Base-by-base conservation (phyloP, 306 rosid genomes). In the Luffa acutangula region DNA sequence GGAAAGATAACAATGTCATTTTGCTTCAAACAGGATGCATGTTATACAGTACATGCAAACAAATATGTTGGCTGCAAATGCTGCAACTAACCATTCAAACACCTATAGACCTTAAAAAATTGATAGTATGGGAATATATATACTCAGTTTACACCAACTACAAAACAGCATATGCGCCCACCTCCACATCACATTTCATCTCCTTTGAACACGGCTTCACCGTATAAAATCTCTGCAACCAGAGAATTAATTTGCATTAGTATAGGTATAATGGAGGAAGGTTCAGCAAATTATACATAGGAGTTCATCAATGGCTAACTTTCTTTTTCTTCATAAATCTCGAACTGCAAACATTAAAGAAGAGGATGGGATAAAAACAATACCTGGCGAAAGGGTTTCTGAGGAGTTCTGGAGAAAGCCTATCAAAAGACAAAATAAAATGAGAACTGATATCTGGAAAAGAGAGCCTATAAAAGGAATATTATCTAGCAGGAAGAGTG, bases 351-450 rank as follows among this genome's bases (percentile, higher is more conserved):
- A 33, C 31, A n/a, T 58, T 13, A 13, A 53, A 1, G 17, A 51
- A 75, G 64, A 53, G 9, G 49, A 3, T 8, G 43, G 8, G 43
- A 67, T 12, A 82, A 33, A 46, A 18, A 79, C 7, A 64, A 10
- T 86, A 96, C 99, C 97, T 96, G 99, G 36, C 99, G 91, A 89
- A 90, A 96, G 20, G 99, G 99, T 83, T 93, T 96, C 75, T 89
- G 93, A 48, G 99, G 97, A 88, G 86, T 96, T 85, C 99, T 96
- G 95, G 97, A 89, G 83, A 96, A 96, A 67, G 99, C 99, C 99
- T 96, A 83, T 48, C 79, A 86, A 34, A 67, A 82, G 3, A 82
- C 71, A 80, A 33, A 83, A 87, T 84, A 85, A 43, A 78, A 20
- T 14, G 7, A 81, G 82, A 65, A 69, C 74, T 43, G 54, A 78